Evolutionary conservation across 495 filamentous ascomycete species (phyloP).

Genomic region (Neurospora cerealis): DNA sequence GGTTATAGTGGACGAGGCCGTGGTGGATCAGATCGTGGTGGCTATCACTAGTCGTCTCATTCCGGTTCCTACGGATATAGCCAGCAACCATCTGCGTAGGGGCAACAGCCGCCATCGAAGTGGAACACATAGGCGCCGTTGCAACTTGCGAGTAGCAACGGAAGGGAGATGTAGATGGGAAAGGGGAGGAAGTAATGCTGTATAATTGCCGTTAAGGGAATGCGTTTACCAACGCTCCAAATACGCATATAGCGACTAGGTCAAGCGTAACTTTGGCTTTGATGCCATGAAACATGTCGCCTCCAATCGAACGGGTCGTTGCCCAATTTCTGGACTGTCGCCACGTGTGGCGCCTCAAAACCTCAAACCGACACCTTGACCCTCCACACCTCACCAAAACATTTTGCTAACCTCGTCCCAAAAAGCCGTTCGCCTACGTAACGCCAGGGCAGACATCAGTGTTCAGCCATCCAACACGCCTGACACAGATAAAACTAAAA

Average conservation of each 20-base stretch:
- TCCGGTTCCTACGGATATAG: conserved; percentile 12
- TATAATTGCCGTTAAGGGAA: too few species aligned
- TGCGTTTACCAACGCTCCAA: conserved; percentile 75
- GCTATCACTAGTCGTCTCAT: conserved; percentile 17
- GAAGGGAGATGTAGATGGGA: too few species aligned
- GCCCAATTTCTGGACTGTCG: conserved; percentile 56
- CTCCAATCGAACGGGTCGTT: conserved; percentile 46
- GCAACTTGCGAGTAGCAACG: too few species aligned
- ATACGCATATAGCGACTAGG: conserved; percentile 58
- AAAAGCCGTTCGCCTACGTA: neutral
- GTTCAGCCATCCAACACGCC: neutral
- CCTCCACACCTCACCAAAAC: neutral
- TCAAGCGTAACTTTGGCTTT: conserved; percentile 51
- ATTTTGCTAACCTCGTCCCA: too few species aligned
- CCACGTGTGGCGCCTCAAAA: too few species aligned
- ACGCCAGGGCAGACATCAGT: neutral
- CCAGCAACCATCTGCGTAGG: conserved; percentile 15
- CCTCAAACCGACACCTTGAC: neutral
- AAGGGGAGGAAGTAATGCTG: too few species aligned
- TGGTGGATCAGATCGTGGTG: conserved; percentile 27
- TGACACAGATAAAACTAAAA: neutral
- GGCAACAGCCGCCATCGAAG: conserved; percentile 14
- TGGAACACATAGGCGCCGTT: too few species aligned
- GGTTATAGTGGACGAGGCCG: conserved; percentile 23
- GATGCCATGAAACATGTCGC: conserved; percentile 65